A percentile compares a stretch with the other conserved stretches of the same genome.
Conservation (phyloP, 2,329 filamentous ascomycete species). For the Taxawa tesnikishii region DNA sequence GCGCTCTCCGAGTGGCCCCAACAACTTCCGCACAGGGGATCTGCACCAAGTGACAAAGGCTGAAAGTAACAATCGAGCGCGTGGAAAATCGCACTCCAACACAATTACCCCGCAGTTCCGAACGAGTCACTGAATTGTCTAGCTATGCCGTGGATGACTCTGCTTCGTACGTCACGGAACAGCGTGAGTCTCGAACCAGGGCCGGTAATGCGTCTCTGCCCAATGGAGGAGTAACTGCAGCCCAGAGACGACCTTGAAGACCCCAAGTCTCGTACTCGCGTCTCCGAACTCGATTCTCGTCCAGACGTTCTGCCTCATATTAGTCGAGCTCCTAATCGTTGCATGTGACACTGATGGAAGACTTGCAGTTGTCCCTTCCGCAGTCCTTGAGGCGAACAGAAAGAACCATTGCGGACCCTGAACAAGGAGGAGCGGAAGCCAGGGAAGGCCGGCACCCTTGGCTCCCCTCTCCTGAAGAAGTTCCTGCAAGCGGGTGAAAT, state of each 20-base stretch:
- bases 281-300: neutral
- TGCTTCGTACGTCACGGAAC: neutral
- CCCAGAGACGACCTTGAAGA: constrained; percentile 1
- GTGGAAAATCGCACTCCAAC: too few relatives aligned
- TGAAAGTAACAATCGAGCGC: too few relatives aligned
- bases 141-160: neutral
- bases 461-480: too few relatives aligned
- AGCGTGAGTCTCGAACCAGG: constrained; percentile 1
- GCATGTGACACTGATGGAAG: too few relatives aligned
- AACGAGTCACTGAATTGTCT: too few relatives aligned
- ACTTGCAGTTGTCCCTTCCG: too few relatives aligned
- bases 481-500: constrained; percentile 1
- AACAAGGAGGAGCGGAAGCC: neutral
- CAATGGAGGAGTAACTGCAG: constrained; percentile 2
- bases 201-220: constrained; percentile 1
- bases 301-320: neutral
- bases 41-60: too few relatives aligned
- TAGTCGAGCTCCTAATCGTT: too few relatives aligned
- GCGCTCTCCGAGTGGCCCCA: too few relatives aligned
- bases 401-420: constrained; percentile 2
- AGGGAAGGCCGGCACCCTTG: neutral
- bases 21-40: too few relatives aligned
- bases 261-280: neutral
- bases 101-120: too few relatives aligned
- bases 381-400: neutral